Evolutionary conservation across 2,329 filamentous ascomycete species (phyloP).

Genomic region (Seiridium unicorne): DNA sequence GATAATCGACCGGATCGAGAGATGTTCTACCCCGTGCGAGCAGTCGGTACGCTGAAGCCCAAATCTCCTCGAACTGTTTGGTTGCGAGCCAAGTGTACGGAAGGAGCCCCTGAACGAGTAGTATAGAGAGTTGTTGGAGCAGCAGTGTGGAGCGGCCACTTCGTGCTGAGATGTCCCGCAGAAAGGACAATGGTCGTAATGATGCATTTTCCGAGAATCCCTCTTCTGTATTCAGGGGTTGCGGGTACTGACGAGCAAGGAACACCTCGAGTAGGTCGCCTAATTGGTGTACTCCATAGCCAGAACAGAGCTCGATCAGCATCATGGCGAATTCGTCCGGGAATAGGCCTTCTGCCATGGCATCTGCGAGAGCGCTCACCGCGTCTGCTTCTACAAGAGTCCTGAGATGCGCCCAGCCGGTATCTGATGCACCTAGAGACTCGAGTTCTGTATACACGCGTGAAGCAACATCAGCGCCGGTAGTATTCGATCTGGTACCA

Average conservation of each 20-base stretch:
- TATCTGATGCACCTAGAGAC: conserved; percentile 33
- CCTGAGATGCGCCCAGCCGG: conserved; percentile 46
- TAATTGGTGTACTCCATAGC: conserved; percentile 36
- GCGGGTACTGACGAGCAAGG: conserved; percentile 30
- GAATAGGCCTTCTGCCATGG: conserved; percentile 40
- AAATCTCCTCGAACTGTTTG: conserved; percentile 36
- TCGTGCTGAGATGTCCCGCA: conserved; percentile 31
- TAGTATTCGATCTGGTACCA: conserved; percentile 32
- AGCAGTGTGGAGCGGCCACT: conserved; percentile 30
- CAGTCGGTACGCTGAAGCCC: conserved; percentile 34
- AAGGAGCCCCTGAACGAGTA: conserved; percentile 34
- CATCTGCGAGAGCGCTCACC: conserved; percentile 38
- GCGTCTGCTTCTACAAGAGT: conserved; percentile 46
- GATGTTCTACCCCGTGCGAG: conserved; percentile 30
- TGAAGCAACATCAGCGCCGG: conserved; percentile 37
- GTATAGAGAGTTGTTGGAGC: conserved; percentile 32
- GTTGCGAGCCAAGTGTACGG: conserved; percentile 44
- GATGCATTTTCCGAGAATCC: conserved; percentile 22
- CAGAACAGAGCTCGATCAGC: conserved; percentile 40
- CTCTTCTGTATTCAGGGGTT: conserved; percentile 30
- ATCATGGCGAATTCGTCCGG: conserved; percentile 36
- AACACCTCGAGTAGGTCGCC: conserved; percentile 37
- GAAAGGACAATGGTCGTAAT: conserved; percentile 28
- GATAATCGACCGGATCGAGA: conserved; percentile 34
- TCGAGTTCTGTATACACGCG: conserved; percentile 50